A percentile compares a stretch with the other conserved stretches of the same genome.
These are phyloP conservation scores for Ogataea philodendri DNA, from an alignment of 805 yeast species.

Conservation along the genomic window DNA sequence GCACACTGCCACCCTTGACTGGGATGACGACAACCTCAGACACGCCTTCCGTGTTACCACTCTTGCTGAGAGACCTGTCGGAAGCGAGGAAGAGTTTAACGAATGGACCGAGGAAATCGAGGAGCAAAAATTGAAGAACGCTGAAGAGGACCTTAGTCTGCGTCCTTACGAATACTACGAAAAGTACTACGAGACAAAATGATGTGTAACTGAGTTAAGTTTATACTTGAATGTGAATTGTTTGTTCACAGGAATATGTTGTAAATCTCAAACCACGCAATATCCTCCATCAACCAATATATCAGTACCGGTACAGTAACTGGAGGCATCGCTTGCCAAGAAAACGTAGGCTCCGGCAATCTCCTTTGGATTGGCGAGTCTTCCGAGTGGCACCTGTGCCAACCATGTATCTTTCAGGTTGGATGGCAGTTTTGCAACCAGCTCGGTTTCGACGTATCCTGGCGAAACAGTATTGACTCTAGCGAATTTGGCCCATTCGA, in stretches of 20 bases:
- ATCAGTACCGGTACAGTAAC: constrained; percentile 78
- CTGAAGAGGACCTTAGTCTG: constrained; percentile 18
- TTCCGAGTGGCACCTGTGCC: constrained; percentile 60
- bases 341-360: constrained; percentile 77
- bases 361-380: constrained; percentile 73
- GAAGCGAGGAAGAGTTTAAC: constrained; percentile 31
- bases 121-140: constrained; percentile 15
- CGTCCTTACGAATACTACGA: constrained; percentile 25
- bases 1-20: constrained; percentile 70
- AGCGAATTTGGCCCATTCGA: constrained; percentile 90
- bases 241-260: neutral
- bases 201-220: neutral
- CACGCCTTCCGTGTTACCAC: constrained; percentile 76
- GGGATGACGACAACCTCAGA: constrained; percentile 64
- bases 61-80: constrained; percentile 65
- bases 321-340: constrained; percentile 77
- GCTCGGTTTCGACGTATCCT: constrained; percentile 79
- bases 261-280: constrained; percentile 39
- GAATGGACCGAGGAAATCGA: constrained; percentile 34
- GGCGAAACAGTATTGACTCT: constrained; percentile 81
- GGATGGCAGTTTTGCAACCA: constrained; percentile 47
- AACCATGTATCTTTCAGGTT: constrained; percentile 50
- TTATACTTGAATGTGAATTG: neutral
- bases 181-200: constrained; percentile 5
- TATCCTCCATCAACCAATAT: constrained; percentile 80